Conservation (phyloP, 2,329 filamentous ascomycete genomes). For the Fusarium euwallaceae region DNA sequence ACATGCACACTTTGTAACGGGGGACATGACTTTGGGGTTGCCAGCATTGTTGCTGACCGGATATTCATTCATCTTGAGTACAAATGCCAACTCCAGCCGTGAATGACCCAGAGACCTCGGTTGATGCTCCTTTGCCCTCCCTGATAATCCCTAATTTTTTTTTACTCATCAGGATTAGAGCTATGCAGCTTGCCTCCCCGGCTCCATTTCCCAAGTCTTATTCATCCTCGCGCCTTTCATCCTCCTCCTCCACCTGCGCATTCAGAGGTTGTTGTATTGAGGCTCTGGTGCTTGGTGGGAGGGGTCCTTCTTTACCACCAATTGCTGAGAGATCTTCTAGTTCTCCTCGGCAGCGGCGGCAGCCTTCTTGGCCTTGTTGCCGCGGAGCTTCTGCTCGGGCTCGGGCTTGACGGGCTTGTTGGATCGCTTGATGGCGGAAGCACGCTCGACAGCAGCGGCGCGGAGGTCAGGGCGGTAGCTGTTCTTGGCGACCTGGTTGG, state of each 20-base stretch:
- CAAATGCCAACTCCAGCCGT: conserved; percentile 47
- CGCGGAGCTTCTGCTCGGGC: conserved; percentile 81
- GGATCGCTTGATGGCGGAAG: conserved; percentile 84
- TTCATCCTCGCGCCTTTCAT: conserved; percentile 31
- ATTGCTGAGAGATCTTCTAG: conserved; percentile 34
- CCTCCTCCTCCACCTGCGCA: background rate
- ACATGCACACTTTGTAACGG: conserved; percentile 3
- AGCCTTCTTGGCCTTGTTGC: conserved; percentile 83
- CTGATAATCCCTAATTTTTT: conserved; percentile 38
- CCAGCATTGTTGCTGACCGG: conserved; percentile 36
- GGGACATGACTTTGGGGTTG: conserved; percentile 31
- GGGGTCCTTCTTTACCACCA: conserved; percentile 25
- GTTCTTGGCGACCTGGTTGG: conserved; percentile 84
- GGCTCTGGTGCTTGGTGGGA: background rate
- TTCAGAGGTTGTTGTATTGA: conserved; percentile 13
- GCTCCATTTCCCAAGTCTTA: conserved; percentile 35
- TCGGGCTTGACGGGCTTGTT: conserved; percentile 84
- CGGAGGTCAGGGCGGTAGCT: conserved; percentile 88
- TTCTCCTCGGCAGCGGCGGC: conserved; percentile 60
- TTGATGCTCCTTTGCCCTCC: conserved; percentile 41
- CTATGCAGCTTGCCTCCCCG: conserved; percentile 38
- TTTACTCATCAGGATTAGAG: conserved; percentile 36
- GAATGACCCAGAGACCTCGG: conserved; percentile 46
- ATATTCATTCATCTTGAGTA: conserved; percentile 49
- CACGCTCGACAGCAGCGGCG: conserved; percentile 84